Evolutionary conservation across 148 eudicot species (phyloP), one percentile per base, ranked within the genome.

Genomic region (Silene latifolia): DNA sequence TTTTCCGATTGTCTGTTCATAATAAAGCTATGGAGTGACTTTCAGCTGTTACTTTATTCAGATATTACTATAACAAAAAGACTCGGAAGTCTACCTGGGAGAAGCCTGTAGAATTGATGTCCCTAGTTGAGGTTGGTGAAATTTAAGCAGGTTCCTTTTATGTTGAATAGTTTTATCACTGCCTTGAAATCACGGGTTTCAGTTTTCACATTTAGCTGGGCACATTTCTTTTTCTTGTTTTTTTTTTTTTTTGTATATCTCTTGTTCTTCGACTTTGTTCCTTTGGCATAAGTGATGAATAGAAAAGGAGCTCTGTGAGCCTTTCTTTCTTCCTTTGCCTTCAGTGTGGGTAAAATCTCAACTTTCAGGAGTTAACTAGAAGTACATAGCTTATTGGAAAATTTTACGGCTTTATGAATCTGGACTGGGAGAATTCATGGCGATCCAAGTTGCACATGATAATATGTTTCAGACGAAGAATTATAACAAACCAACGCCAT

Each of bases 31-130:
- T 18, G 13, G 25, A 21, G 59, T 69, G 63, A 68, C 39, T 66
- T 74, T 13, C 21, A 6, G 46, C 21, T 64, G n/a, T 47, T 77
- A 19, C 23, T 20, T 69, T 78, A 69, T 75, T 25, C 89, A 95
- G 99, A 85, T 95, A 80, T 75, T 95, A 90, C 78, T 89, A 86
- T 85, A 95, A 92, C 84, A 90, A 78, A 83, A 88, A 78, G 83
- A 90, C 96, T 39, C 83, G 73, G 81, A 44, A 80, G 63, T 95
- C 99, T 58, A 85, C 87, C 24, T 95, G 97, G 99, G 96, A 92
- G 77, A 95, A 95, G 84, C 99, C 99, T 77, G 67, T 88, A 7
- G 99, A 95, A 71, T 80, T 95, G 81, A 90, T 89, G 99, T 85
- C 91, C 56, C 79, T 87, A 51, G 77, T 77, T 78, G 97, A 95